Percentiles rank a stretch among this genome's conserved stretches.
These are phyloP conservation scores for Coemansia sp. DNA, from an alignment of 192 early-diverging fungal species.

Conservation along the genomic window DNA sequence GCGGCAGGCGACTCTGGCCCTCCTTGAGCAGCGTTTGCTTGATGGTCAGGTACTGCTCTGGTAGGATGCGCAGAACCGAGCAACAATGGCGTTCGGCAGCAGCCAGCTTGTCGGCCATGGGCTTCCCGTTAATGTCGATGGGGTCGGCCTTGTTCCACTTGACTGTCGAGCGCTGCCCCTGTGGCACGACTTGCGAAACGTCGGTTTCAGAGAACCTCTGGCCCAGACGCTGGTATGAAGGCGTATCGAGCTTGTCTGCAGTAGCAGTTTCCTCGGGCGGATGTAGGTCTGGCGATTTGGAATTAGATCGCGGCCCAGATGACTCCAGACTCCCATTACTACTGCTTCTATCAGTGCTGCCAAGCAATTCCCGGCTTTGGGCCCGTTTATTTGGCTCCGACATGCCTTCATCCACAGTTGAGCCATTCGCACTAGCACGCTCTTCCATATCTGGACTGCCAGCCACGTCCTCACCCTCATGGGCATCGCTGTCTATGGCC, in stretches of 20 bases:
- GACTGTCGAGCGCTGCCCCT: constrained; percentile 30
- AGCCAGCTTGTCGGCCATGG: constrained; percentile 40
- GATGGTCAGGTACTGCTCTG: constrained; percentile 80
- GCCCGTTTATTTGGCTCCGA: not conserved
- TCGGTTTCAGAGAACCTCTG: constrained; percentile 18
- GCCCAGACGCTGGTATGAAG: constrained; percentile 43
- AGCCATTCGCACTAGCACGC: no score
- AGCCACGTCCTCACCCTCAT: no score
- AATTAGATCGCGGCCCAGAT: constrained; percentile 2
- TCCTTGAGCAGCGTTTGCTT: constrained; percentile 73
- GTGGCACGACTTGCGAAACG: constrained; percentile 33
- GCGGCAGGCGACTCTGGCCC: constrained; percentile 23
- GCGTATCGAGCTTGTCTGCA: constrained; percentile 28
- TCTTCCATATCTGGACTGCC: no score
- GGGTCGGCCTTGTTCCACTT: constrained; percentile 54
- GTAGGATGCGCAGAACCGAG: constrained; percentile 76
- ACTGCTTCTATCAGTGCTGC: constrained; percentile 5
- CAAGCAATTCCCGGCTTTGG: constrained; percentile 5
- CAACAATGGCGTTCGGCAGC: constrained; percentile 70
- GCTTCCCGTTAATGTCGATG: constrained; percentile 34
- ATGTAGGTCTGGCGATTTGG: not conserved
- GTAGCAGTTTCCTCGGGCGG: not conserved
- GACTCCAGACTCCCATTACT: constrained; percentile 9
- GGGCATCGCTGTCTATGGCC: no score
- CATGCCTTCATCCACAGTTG: not conserved